Conservation (phyloP, 257 asterid species). For the Ilex aquifolium region DNA sequence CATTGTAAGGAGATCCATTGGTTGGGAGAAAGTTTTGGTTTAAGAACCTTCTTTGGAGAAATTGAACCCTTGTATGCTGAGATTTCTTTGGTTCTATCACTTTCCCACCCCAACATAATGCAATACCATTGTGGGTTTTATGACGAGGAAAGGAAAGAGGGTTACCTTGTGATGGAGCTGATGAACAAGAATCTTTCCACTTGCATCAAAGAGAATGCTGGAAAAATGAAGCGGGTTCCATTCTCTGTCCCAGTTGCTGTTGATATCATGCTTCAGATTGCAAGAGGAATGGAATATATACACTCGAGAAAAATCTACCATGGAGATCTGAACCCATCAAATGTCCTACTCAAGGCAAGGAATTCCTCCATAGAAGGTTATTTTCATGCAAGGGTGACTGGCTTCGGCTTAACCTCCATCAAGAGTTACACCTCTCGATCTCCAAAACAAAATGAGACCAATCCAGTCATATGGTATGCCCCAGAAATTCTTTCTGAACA, state of each 20-base stretch:
- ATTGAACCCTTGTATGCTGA: conserved; percentile 42
- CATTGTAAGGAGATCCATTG: conserved; percentile 80
- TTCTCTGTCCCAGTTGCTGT: conserved; percentile 61
- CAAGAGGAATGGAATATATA: conserved; percentile 83
- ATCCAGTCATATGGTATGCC: conserved; percentile 71
- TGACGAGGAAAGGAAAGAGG: conserved; percentile 76
- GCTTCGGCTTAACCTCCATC: conserved; percentile 44
- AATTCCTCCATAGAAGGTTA: conserved; percentile 38
- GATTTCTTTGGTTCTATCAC: conserved; percentile 42
- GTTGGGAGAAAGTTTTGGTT: conserved; percentile 74
- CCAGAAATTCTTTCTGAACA: conserved; percentile 75
- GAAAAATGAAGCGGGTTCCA: conserved; percentile 49
- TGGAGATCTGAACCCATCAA: conserved; percentile 73
- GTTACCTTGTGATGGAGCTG: conserved; percentile 79
- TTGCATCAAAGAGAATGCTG: conserved; percentile 49
- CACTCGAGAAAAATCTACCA: conserved; percentile 65
- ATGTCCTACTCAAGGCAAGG: conserved; percentile 58
- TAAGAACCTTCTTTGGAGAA: conserved; percentile 63
- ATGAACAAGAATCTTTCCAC: conserved; percentile 59
- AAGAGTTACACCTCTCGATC: conserved; percentile 27
- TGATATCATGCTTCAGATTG: conserved; percentile 82
- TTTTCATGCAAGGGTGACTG: conserved; percentile 56
- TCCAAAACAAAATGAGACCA: conserved; percentile 20
- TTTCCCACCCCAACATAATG: conserved; percentile 76
- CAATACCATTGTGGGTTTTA: conserved; percentile 61